Evolutionary conservation across 164 flowering plant genomes (phyloP).

Genomic region (Platanus orientalis): DNA sequence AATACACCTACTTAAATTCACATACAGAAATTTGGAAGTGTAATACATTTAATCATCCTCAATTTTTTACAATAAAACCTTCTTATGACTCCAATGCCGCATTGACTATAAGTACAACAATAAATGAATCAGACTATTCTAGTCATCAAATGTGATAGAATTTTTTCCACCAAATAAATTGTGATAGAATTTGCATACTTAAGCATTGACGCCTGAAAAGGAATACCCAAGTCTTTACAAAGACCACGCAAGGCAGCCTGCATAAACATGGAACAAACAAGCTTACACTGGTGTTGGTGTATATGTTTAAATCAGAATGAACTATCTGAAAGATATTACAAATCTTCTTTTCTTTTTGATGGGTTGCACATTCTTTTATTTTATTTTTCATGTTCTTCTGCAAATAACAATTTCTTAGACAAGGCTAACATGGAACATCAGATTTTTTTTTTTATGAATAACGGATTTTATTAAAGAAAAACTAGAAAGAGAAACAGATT

Average conservation of each 20-base stretch:
- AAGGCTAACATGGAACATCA: not conserved
- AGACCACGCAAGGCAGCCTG: slow-evolving; percentile 73
- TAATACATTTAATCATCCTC: not conserved
- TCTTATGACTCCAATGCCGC: not conserved
- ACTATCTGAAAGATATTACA: not conserved
- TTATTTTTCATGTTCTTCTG: too few relatives aligned
- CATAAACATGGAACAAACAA: slow-evolving; percentile 11
- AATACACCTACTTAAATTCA: too few relatives aligned
- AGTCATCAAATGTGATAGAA: not conserved
- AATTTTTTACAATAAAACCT: not conserved
- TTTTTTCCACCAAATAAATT: too few relatives aligned
- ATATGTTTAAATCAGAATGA: not conserved
- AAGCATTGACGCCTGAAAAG: slow-evolving; percentile 79
- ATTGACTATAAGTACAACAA: not conserved
- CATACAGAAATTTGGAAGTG: not conserved
- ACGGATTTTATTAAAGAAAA: too few relatives aligned
- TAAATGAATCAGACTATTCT: not conserved
- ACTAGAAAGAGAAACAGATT: too few relatives aligned
- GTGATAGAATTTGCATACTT: slow-evolving; percentile 42
- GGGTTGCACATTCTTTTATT: too few relatives aligned
- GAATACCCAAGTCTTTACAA: slow-evolving; percentile 77
- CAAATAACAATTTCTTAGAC: not conserved
- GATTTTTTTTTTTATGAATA: too few relatives aligned
- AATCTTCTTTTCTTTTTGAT: not conserved
- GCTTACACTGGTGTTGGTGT: too few relatives aligned